Evolutionary conservation across 768 basidiomycete genomes (phyloP).

Genomic region (Collybia sp.): DNA sequence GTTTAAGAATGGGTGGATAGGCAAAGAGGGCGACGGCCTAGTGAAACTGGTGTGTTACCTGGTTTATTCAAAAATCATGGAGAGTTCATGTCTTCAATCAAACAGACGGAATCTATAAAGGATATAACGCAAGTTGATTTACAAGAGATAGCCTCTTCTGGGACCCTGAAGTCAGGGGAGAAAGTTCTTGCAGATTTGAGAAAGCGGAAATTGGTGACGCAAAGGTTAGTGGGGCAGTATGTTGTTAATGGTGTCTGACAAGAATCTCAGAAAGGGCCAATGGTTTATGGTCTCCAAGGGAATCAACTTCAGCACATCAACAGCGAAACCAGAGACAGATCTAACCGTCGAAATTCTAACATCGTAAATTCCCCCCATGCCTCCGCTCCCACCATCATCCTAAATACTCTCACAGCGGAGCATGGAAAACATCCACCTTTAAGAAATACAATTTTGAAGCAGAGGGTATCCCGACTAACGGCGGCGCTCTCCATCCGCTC

Average conservation of each 20-base stretch:
- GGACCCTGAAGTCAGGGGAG: slow-evolving; percentile 71
- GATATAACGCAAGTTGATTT: slow-evolving; percentile 78
- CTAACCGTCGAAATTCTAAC: slow-evolving; percentile 92
- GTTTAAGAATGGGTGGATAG: slow-evolving; percentile 97
- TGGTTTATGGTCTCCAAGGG: slow-evolving; percentile 93
- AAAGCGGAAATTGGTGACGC: slow-evolving; percentile 84
- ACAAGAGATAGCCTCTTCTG: slow-evolving; percentile 66
- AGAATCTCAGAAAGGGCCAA: slow-evolving; percentile 74
- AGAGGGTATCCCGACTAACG: slow-evolving; percentile 83
- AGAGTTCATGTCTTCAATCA: slow-evolving; percentile 4
- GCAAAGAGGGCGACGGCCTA: slow-evolving; percentile 84
- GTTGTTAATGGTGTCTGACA: background rate
- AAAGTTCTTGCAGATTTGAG: slow-evolving; percentile 81
- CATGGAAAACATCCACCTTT: slow-evolving; percentile 91
- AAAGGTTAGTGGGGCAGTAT: slow-evolving; percentile 53
- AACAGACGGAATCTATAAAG: slow-evolving; percentile 56
- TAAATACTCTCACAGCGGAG: slow-evolving; percentile 50
- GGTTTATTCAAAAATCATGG: background rate
- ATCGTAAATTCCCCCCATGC: slow-evolving; percentile 51
- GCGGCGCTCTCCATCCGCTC: slow-evolving; percentile 92
- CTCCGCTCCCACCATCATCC: slow-evolving; percentile 1
- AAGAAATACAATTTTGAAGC: slow-evolving; percentile 99
- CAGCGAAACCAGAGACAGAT: slow-evolving; percentile 93
- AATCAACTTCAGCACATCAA: slow-evolving; percentile 80
- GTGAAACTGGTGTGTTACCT: slow-evolving; percentile 71